phyloP scores from a whole-genome alignment of 2,329 filamentous ascomycete species.

The Fusarium marasasianum region DNA sequence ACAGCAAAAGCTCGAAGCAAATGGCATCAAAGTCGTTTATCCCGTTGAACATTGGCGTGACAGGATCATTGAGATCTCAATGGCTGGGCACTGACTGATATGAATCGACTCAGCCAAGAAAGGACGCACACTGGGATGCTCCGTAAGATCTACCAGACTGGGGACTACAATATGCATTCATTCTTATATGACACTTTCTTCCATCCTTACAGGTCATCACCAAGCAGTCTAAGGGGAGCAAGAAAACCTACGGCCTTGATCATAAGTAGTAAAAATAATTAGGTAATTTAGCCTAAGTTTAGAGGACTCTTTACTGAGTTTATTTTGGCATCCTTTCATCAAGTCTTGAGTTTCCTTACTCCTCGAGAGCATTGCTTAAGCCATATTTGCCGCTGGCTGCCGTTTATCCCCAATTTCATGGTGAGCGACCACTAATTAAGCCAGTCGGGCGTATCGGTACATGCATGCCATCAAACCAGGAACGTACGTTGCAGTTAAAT shows the following conservation, averaged over 20 bases:
- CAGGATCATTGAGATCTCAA: too few relatives aligned
- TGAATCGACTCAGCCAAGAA: slow-evolving; percentile 3
- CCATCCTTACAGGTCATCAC: too few relatives aligned
- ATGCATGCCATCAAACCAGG: not conserved
- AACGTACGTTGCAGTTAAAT: not conserved
- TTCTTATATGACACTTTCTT: too few relatives aligned
- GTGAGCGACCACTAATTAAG: not conserved
- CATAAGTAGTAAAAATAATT: too few relatives aligned
- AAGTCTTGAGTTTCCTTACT: too few relatives aligned
- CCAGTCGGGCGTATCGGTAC: not conserved
- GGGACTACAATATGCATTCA: not conserved
- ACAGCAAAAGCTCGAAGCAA: rapidly evolving
- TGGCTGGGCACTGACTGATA: slow-evolving; percentile 50
- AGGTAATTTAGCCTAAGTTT: too few relatives aligned
- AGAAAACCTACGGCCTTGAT: too few relatives aligned
- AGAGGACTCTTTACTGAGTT: too few relatives aligned
- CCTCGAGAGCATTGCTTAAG: not conserved
- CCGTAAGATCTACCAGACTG: not conserved
- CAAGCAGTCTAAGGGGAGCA: not conserved
- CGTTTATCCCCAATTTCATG: not conserved
- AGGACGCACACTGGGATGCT: not conserved
- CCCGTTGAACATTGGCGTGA: too few relatives aligned
- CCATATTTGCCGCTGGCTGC: not conserved
- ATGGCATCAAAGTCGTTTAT: rapidly evolving
- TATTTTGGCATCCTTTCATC: too few relatives aligned